Base-by-base conservation (phyloP, 2,329 filamentous ascomycete species). In the Colletotrichum musicola region DNA sequence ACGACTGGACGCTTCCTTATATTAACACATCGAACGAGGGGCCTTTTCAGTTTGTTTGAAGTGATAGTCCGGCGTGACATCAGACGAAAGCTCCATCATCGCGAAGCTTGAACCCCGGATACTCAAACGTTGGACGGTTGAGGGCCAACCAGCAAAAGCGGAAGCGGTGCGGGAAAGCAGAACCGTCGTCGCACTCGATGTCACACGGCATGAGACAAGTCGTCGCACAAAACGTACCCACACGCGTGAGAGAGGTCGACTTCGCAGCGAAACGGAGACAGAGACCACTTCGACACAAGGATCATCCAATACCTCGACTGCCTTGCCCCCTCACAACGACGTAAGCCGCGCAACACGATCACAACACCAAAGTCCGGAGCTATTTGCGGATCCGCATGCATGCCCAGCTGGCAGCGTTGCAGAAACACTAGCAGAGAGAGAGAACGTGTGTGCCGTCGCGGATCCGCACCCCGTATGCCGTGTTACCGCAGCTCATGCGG, bases 331-430 rank as follows among this genome's bases (percentile, higher is more conserved):
- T n/a, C 2, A 4, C n/a, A 35, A 35, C 46, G 18, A 49, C 46
- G 46, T 22, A 20, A 25, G n/a, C 46, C 46, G n/a, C n/a, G 20
- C 46, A 20, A 12, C 20, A 20, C 3, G 4, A 25, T 18, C 42
- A 38, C 51, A 50, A 38, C 27, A 25, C 30, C 56, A 22, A 22
- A 9, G 12, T 10, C 13, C 18, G 22, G 35, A 20, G 35, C 18
- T 27, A 10, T n/a, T 51, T 61, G 58, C 58, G 58, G 58, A 61
- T 61, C 58, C 58, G 58, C 47, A 61, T n/a, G 35, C 18, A 13
- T 51, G 58, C 47, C 46, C 56, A 27, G 18, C 18, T 49, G 25
- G 22, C 30, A 49, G 38, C 42, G 44, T 40, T n/a, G 25, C 56
- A 59, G 44, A 18, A 42, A 35, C 5, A 49, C 42, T 49, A 42